phyloP scores from a whole-genome alignment of 805 yeast species.

The Maudiozyma serrabonitensis region DNA sequence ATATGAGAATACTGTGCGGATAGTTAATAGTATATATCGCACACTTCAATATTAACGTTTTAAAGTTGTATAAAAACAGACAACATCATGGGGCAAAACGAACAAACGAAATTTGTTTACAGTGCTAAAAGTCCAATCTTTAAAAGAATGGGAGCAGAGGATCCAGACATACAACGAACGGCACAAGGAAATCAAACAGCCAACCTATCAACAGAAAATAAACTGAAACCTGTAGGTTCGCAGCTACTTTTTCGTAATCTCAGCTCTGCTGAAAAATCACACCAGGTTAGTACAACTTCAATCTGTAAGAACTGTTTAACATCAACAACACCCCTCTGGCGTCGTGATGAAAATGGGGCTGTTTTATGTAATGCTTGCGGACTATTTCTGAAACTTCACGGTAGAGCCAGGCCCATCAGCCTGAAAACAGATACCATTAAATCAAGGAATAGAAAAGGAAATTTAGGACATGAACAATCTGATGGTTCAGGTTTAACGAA shows the following conservation, averaged over 20 bases:
- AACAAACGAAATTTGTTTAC: too few species aligned
- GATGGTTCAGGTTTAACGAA: background rate
- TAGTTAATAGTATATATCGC: too few species aligned
- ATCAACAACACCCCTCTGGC: conserved; percentile 89
- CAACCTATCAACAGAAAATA: background rate
- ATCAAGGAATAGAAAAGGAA: conserved; percentile 72
- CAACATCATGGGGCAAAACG: too few species aligned
- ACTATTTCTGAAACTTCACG: conserved; percentile 77
- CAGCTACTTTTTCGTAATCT: background rate
- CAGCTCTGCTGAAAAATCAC: background rate
- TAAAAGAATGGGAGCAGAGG: background rate
- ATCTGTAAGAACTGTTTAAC: conserved; percentile 87
- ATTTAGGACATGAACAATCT: background rate
- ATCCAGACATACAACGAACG: background rate
- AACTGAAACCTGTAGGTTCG: background rate
- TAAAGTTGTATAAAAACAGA: too few species aligned
- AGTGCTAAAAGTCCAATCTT: too few species aligned
- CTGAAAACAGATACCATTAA: conserved; percentile 88
- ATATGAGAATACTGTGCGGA: too few species aligned
- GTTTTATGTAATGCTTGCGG: conserved; percentile 95
- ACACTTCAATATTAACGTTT: too few species aligned
- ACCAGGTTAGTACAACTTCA: conserved; percentile 30
- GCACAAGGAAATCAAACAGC: background rate
- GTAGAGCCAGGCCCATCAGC: conserved; percentile 85
- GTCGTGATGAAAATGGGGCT: conserved; percentile 85